These are phyloP conservation scores for Blastobotrys ciferrii DNA, from an alignment of 1,139 yeast species.

Conservation along the genomic window DNA sequence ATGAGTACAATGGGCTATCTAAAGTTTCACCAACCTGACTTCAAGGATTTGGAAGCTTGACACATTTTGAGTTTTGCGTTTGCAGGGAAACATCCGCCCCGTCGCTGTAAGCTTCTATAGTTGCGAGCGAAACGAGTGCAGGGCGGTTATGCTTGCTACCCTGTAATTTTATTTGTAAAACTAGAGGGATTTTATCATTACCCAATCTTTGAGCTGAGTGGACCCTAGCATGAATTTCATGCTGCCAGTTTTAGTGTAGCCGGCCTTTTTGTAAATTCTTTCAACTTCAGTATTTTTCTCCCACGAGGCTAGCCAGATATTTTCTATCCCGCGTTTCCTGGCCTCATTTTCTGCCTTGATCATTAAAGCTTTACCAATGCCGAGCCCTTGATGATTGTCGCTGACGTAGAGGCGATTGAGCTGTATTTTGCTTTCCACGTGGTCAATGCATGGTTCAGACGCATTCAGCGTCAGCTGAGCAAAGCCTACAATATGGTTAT, in stretches of 20 bases:
- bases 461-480: not conserved
- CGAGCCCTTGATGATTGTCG: not conserved
- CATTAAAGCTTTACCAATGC: not conserved
- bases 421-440: not conserved
- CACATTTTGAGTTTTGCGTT: no score
- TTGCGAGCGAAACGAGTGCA: no score
- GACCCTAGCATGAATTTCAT: not conserved
- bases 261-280: not conserved
- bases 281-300: not conserved
- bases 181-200: not conserved
- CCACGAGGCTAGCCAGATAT: not conserved
- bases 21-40: no score
- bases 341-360: not conserved
- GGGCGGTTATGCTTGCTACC: no score
- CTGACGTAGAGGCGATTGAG: not conserved
- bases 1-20: no score
- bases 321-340: not conserved
- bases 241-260: not conserved
- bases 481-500: not conserved
- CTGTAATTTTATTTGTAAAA: no score
- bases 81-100: no score
- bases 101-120: no score
- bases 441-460: not conserved
- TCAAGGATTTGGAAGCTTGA: no score
- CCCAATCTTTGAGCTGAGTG: not conserved